Evolutionary conservation across 2,329 filamentous ascomycete species (phyloP), one percentile per base, ranked within the genome.

Genomic region (Sporothrix pallida): DNA sequence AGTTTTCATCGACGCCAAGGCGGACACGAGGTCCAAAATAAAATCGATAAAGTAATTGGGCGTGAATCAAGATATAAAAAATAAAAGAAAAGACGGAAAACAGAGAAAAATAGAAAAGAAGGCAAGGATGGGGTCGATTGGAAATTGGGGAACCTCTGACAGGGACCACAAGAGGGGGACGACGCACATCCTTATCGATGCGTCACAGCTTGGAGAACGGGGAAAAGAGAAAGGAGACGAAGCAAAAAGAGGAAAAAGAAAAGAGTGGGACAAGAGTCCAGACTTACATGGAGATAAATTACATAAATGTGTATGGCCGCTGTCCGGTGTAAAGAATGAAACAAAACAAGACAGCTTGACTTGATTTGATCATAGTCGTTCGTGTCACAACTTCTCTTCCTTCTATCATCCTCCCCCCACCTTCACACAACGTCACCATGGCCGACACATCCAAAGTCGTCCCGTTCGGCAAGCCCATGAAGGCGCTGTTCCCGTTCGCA

Each of bases 401-500:
- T 31, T 62, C 13, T 13, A 23, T 63, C 42, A 12, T 42, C 15
- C 8, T 17, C 9, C 31, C 3, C 13, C 6, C 48, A 26, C 17
- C 17, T 1, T 12, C 17, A 2, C 31, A 4, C 58, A 20, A 5
- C 17, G n/a, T 20, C 58, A 65, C 15, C 48, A 72, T 56, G 50
- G 50, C 26, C 26, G 48, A 54, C 48, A 13, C 46, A 37, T 5
- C 56, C 31, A 48, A 26, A 20, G 62, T 26, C 3, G 73, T 72
- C 15, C 58, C 76, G 48, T 77, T 77, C 73, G 76, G 76, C 75
- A 75, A 75, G 71, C 60, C 71, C 76, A 80, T 81, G 78, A 79
- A 79, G 44, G 76, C 76, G 23, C 79, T 81, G 65, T 82, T 82
- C 75, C 76, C 75, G 63, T 82, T 81, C 60, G 78, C 79, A 15